A percentile compares a stretch with the other conserved stretches of the same genome.
Evolutionary conservation across 208 protist genomes (phyloP).

Genomic region (Wallacemonas sp.): DNA sequence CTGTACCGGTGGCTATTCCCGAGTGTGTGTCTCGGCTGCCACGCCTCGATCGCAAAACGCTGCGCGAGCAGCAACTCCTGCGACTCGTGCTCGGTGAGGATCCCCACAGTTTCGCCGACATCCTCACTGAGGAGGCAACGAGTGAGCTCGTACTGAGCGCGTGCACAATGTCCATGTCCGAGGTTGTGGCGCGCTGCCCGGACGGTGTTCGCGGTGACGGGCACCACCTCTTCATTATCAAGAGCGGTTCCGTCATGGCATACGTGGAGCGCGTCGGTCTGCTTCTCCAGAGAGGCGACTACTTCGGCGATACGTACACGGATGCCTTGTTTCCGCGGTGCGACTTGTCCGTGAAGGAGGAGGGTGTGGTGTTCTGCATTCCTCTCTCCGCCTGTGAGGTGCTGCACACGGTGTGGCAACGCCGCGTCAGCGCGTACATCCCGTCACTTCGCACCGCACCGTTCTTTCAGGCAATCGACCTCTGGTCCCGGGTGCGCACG

Average conservation of each 20-base stretch:
- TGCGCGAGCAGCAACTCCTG: conserved; percentile 69
- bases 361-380: conserved; percentile 57
- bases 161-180: conserved; percentile 54
- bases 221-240: conserved; percentile 64
- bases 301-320: conserved; percentile 68
- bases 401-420: conserved; percentile 34
- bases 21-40: conserved; percentile 30
- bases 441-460: conserved; percentile 35
- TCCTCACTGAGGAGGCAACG: conserved; percentile 33
- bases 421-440: conserved; percentile 34
- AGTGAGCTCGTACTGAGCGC: conserved; percentile 49
- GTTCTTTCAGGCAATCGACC: conserved; percentile 53
- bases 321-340: conserved; percentile 41
- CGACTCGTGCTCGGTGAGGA: conserved; percentile 48
- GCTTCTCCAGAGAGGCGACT: conserved; percentile 52
- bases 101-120: conserved; percentile 25
- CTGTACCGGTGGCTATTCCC: conserved; percentile 27
- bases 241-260: conserved; percentile 52
- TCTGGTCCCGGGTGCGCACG: conserved; percentile 51
- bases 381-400: conserved; percentile 42
- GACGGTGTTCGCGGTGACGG: conserved; percentile 66
- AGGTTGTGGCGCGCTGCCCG: conserved; percentile 49
- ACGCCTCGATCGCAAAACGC: conserved; percentile 63
- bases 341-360: conserved; percentile 45
- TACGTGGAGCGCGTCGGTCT: conserved; percentile 43